Percentiles rank a stretch among this genome's conserved stretches.
phyloP scores from a whole-genome alignment of 202 grass and related monocot species.

The Saccharum hybrid region DNA sequence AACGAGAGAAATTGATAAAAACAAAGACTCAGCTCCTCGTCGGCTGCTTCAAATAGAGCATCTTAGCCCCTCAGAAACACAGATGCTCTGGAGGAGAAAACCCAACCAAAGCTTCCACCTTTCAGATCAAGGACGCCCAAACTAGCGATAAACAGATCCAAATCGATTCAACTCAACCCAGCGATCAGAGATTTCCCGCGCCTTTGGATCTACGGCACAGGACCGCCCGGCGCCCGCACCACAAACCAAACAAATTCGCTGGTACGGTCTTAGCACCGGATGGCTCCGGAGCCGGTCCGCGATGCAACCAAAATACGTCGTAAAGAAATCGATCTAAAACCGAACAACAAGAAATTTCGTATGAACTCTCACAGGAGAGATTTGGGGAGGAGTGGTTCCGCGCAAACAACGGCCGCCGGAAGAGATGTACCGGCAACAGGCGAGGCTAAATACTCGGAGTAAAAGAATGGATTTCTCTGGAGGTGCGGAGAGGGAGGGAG shows the following conservation, averaged over 20 bases:
- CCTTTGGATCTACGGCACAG: slow-evolving; percentile 33
- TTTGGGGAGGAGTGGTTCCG: slow-evolving; percentile 2
- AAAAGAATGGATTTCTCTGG: slow-evolving; percentile 40
- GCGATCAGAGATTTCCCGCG: not conserved
- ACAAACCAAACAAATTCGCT: not conserved
- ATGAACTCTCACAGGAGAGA: not conserved
- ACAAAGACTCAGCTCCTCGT: slow-evolving; percentile 25
- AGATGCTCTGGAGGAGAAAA: slow-evolving; percentile 33
- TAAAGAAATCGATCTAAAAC: slow-evolving; percentile 9
- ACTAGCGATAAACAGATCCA: slow-evolving; percentile 20
- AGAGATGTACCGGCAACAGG: not conserved
- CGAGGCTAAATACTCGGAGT: slow-evolving; percentile 33
- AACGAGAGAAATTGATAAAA: slow-evolving; percentile 20
- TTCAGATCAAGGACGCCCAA: slow-evolving; percentile 25
- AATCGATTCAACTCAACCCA: slow-evolving; percentile 42
- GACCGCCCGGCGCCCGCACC: not conserved
- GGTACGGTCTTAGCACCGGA: no score
- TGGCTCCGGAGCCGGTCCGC: no score
- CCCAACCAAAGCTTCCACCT: slow-evolving; percentile 21
- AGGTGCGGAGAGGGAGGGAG: slow-evolving; percentile 19
- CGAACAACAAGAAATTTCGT: not conserved
- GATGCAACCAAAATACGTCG: not conserved
- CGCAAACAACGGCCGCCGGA: slow-evolving; percentile 11
- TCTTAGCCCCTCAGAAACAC: slow-evolving; percentile 24
- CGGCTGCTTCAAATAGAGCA: slow-evolving; percentile 68